Percentiles rank a stretch among this genome's conserved stretches.
Evolutionary conservation across 495 filamentous ascomycete species (phyloP).

Genomic region (Daldinia vernicosa): DNA sequence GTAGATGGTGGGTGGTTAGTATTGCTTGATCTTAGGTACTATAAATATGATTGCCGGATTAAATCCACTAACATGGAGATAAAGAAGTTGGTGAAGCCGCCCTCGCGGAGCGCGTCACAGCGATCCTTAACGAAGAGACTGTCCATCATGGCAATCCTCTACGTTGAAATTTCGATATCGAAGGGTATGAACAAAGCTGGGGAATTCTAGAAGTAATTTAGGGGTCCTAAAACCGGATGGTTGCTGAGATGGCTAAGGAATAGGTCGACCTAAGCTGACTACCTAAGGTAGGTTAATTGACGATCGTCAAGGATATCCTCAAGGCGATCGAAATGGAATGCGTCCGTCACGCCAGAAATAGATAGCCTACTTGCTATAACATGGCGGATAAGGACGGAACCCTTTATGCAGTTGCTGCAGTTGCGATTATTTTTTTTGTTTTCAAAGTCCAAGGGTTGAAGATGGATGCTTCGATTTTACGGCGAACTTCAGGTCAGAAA

Average conservation of each 20-base stretch:
- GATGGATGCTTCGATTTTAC: slow-evolving; percentile 10
- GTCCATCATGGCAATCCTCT: slow-evolving; percentile 47
- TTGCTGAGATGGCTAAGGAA: slow-evolving; percentile 16
- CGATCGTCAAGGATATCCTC: slow-evolving; percentile 30
- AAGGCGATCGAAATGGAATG: slow-evolving; percentile 27
- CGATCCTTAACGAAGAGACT: slow-evolving; percentile 47
- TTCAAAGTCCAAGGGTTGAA: slow-evolving; percentile 15
- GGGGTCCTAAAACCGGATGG: neutral
- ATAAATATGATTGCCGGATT: neutral
- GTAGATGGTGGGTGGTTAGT: slow-evolving; percentile 7
- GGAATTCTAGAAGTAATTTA: slow-evolving; percentile 6
- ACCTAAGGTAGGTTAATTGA: slow-evolving; percentile 1
- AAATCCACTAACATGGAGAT: slow-evolving; percentile 64
- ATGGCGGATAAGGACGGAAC: slow-evolving; percentile 30
- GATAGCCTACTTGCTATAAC: slow-evolving; percentile 27
- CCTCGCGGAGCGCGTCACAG: slow-evolving; percentile 62
- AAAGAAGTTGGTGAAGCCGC: slow-evolving; percentile 67
- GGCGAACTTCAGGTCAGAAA: neutral
- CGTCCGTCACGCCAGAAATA: slow-evolving; percentile 28
- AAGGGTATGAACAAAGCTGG: neutral
- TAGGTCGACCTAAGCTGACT: slow-evolving; percentile 18
- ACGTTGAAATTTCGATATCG: neutral
- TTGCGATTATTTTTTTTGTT: slow-evolving; percentile 13
- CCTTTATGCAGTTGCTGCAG: slow-evolving; percentile 11
- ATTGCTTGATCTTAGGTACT: neutral